Base-by-base conservation (phyloP, 139 green algal genomes). In the Tetradesmus obliquus region DNA sequence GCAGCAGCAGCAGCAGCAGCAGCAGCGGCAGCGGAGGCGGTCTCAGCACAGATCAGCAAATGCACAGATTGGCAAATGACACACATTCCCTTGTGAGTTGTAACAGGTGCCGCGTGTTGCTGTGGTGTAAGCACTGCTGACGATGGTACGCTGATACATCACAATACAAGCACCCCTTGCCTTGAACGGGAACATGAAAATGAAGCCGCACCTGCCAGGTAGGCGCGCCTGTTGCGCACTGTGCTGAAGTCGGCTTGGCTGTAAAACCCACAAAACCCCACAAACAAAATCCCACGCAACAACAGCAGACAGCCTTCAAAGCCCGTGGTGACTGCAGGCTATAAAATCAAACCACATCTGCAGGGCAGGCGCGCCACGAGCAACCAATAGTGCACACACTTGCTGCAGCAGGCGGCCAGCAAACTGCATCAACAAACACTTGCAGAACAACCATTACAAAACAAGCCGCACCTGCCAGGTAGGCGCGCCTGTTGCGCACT, bases 401-500 rank as follows among this genome's bases (percentile, higher is more conserved):
- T 45, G 32, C 32, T 45, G 32, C 32, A 72, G 10, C 62, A 72
- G 10, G 62, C 13, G 10, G 8, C 57, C 57, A 1, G 57, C 57
- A 66, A 66, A 66, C 6, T 66, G 6, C 19, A 72, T 13, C 17
- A 3, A 19, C 66, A 24, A 17, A 76, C 2, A 17, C 2, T 24
- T 76, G 5, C 17, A 76, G n/a, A 76, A 76, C 17, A 24, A 82
- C 22, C 72, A 82, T 51, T 45, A 45, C 32, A 45, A 45, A 45
- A 45, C 58, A 1, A 71, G 53, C 32, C 24, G 85, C 88, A 72
- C 92, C 92, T 71, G 88, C 82, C 19, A 94, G 88, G 79, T 94
- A 94, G 12, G 92, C 92, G 74, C 90, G 87, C 60, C 86, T 90
- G 72, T 94, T 94, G 86, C 92, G 92, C 66, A 94, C 90, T 55